Evolutionary conservation across 148 eudicot species (phyloP).

Genomic region (Rhododendron molle): DNA sequence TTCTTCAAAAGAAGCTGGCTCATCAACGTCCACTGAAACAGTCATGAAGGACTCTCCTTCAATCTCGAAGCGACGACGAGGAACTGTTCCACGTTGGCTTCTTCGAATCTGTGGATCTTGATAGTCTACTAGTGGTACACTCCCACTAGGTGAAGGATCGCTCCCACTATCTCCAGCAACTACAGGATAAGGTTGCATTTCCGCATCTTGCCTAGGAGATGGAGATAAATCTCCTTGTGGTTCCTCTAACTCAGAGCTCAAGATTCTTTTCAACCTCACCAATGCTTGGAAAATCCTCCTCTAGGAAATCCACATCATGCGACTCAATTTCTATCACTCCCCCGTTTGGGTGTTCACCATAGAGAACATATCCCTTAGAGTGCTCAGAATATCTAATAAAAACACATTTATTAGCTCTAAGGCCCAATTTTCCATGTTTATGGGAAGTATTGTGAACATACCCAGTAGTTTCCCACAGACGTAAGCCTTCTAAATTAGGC

Average conservation of each 20-base stretch:
- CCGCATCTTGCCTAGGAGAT: neutral
- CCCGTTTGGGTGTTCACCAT: no score
- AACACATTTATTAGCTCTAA: no score
- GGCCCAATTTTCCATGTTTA: no score
- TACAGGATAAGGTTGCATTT: neutral
- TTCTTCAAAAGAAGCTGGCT: no score
- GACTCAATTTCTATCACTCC: neutral
- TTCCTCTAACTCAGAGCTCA: neutral
- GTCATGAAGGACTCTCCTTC: neutral
- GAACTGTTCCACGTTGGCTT: no score
- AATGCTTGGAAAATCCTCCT: neutral
- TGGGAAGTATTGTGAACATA: neutral
- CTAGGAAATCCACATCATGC: neutral
- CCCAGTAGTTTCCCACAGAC: neutral
- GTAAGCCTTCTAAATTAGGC: neutral
- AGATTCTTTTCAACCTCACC: neutral
- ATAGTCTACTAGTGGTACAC: neutral
- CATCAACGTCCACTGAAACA: neutral
- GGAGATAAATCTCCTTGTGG: neutral
- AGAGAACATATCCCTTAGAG: no score
- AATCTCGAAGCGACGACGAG: no score
- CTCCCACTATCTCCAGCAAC: neutral
- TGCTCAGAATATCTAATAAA: no score
- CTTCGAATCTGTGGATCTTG: no score
- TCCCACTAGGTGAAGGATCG: neutral